phyloP scores from a whole-genome alignment of 225 moss, liverwort and hornwort genomes.

The Climacium dendroides region DNA sequence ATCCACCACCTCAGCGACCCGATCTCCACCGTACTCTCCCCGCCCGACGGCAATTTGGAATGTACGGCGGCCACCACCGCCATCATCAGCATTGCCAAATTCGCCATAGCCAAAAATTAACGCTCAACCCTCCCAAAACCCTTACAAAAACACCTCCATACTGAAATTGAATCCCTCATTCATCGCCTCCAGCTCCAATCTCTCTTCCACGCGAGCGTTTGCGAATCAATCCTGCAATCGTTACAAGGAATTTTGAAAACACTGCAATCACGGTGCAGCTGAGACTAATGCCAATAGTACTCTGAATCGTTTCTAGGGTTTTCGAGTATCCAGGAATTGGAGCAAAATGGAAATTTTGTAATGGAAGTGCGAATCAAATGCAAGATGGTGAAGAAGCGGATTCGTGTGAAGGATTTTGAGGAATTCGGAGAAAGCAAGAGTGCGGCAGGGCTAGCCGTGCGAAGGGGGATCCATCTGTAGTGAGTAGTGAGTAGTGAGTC shows the following conservation, averaged over 20 bases:
- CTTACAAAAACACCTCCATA: not conserved
- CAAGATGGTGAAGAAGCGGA: not conserved
- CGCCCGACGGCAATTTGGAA: not conserved
- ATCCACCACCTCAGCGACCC: slow-evolving; percentile 44
- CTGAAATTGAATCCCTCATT: not conserved
- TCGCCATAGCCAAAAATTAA: not conserved
- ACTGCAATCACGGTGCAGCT: not conserved
- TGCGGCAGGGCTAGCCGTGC: not conserved
- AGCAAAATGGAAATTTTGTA: no score
- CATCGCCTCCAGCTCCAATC: not conserved
- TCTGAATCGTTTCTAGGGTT: not conserved
- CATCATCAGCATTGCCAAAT: slow-evolving; percentile 8
- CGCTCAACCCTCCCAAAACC: not conserved
- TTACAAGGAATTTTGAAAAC: not conserved
- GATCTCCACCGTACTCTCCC: slow-evolving; percentile 3
- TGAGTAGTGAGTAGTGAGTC: not conserved
- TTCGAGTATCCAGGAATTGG: not conserved
- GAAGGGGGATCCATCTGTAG: not conserved
- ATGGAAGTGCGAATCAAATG: not conserved
- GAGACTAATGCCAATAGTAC: not conserved
- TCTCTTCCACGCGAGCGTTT: not conserved
- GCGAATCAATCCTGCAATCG: not conserved
- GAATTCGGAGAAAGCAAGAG: not conserved
- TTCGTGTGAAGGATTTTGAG: not conserved
- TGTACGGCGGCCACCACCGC: slow-evolving; percentile 17